Base-by-base conservation (phyloP, 345 rosid species). In the Acer yangbiense region DNA sequence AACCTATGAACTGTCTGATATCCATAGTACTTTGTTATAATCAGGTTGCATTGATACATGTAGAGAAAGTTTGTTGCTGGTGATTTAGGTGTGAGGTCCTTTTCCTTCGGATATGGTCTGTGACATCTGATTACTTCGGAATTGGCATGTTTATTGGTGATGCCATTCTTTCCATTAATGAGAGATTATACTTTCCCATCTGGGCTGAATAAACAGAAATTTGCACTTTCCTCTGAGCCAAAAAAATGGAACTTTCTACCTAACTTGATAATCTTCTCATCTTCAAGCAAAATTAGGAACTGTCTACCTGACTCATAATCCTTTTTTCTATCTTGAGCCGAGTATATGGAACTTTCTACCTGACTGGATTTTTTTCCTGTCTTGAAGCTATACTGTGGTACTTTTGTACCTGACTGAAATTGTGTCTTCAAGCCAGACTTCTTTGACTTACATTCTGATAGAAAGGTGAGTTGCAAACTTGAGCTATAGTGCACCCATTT, bases 41-140 rank as follows among this genome's bases (percentile, higher is more conserved):
- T 58, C 7, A 60, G 54, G 35, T 71, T 41, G n/a, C 57, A 23
- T 60, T 72, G 54, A 39, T n/a, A 60, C 76, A 72, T 4, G 8
- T 6, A 14, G n/a, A 61, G 65, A 9, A 21, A 43, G 55, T 61
- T 54, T 41, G 39, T 44, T 25, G 14, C 21, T 44, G 39, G 60
- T 62, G 14, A 61, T 62, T 46, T 32, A 17, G 68, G 32, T 73
- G 10, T 46, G 44, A 60, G 69, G 60, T 23, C 23, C 7, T 23
- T 62, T 27, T 41, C 18, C 20, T 72, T 27, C 0, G 2, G 6
- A 23, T 60, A 6, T 62, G 69, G 43, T 63, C 18, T 74, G 68
- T 16, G 14, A 48, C 3, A 0, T 60, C 54, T 58, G 29, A 14
- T 12, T 65, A 52, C 69, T 20, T 9, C 11, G 13, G 65, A 44